Percentiles rank a stretch among this genome's conserved stretches.
Evolutionary conservation across 2,329 filamentous ascomycete genomes (phyloP).

Genomic region (Paracamarosporium sp.): DNA sequence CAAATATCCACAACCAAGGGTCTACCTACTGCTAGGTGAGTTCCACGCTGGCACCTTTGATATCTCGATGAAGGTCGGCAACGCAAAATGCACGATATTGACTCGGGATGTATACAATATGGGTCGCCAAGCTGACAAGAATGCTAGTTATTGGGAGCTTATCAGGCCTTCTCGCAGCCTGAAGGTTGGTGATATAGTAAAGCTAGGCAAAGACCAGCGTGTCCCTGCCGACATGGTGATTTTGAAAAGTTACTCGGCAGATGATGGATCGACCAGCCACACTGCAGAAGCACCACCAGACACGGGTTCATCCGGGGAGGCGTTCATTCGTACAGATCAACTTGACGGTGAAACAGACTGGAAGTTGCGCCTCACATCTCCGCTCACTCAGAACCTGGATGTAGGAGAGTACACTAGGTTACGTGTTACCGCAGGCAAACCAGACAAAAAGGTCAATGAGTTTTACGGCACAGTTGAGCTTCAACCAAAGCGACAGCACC

Average conservation of each 20-base stretch:
- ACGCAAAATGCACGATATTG: neutral
- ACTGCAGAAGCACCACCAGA: neutral
- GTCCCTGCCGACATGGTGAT: slow-evolving; percentile 95
- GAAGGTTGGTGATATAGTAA: slow-evolving; percentile 94
- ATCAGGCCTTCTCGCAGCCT: slow-evolving; percentile 85
- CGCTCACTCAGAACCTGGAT: slow-evolving; percentile 80
- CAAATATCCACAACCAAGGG: slow-evolving; percentile 45
- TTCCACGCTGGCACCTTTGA: neutral
- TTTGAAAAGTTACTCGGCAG: slow-evolving; percentile 73
- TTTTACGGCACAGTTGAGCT: slow-evolving; percentile 91
- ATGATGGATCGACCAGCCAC: slow-evolving; percentile 10
- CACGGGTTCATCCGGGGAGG: slow-evolving; percentile 71
- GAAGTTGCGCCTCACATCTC: slow-evolving; percentile 90
- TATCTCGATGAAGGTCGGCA: too few relatives aligned
- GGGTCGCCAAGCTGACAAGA: neutral
- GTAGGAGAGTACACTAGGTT: slow-evolving; percentile 72
- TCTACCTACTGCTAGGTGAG: slow-evolving; percentile 47
- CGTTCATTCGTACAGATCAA: slow-evolving; percentile 97
- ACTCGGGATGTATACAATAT: too few relatives aligned
- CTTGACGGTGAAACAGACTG: slow-evolving; percentile 98
- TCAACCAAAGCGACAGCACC: slow-evolving; percentile 59
- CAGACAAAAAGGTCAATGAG: slow-evolving; percentile 92
- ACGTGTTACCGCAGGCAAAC: slow-evolving; percentile 82
- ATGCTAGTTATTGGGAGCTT: slow-evolving; percentile 65
- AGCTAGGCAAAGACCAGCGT: slow-evolving; percentile 88